A percentile compares a stretch with the other conserved stretches of the same genome.
phyloP scores from a whole-genome alignment of 176 grass and related monocot species.

The barley (Hordeum vulgare) region DNA sequence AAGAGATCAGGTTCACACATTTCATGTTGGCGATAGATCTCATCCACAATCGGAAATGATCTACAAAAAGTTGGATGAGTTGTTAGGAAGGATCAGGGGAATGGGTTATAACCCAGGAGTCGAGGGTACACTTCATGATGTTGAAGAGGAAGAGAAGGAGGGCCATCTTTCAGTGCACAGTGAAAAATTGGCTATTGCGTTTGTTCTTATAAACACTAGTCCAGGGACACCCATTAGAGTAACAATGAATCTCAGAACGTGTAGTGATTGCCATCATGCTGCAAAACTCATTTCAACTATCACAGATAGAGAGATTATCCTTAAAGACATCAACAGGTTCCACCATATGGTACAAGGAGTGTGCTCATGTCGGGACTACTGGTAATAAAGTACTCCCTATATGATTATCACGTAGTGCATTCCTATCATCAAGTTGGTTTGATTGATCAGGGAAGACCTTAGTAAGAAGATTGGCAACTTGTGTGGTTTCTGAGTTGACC shows the following conservation, averaged over 20 bases:
- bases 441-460: conserved; percentile 1
- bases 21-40: conserved; percentile 58
- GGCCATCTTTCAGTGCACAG: conserved; percentile 73
- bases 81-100: conserved; percentile 61
- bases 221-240: conserved; percentile 50
- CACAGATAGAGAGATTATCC: conserved; percentile 53
- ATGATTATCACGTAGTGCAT: not conserved
- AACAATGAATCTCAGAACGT: conserved; percentile 69
- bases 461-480: conserved; percentile 8
- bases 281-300: conserved; percentile 58
- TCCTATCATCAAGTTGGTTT: not conserved
- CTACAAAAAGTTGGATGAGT: conserved; percentile 54
- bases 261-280: conserved; percentile 64
- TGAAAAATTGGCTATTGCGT: conserved; percentile 69
- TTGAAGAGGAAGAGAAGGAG: conserved; percentile 84
- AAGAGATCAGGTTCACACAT: conserved; percentile 47
- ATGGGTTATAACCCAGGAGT: conserved; percentile 62
- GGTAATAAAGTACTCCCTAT: conserved; percentile 33
- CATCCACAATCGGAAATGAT: conserved; percentile 69
- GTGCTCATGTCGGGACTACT: conserved; percentile 69
- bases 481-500: conserved; percentile 7
- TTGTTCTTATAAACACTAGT: conserved; percentile 60
- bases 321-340: conserved; percentile 67
- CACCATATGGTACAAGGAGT: conserved; percentile 58
- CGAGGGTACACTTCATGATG: conserved; percentile 63